Base-by-base conservation (phyloP, 2,329 filamentous ascomycete genomes). In the Venturia effusa region DNA sequence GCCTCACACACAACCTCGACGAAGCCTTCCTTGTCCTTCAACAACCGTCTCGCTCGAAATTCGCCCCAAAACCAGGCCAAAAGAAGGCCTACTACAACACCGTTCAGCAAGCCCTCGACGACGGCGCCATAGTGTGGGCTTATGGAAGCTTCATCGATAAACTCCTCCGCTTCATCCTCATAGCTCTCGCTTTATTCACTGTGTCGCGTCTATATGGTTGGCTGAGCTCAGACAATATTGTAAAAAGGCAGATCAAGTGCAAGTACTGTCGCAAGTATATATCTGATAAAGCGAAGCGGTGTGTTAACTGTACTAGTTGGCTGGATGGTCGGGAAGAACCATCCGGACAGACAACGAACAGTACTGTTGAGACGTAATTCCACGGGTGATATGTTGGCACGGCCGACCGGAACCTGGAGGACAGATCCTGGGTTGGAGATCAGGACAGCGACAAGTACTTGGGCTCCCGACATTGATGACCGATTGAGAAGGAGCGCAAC, bases 131-230 rank as follows among this genome's bases (percentile, higher is more conserved):
- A 0, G 83, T 90, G 24, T 64, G 63, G 63, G 86, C 87, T 0
- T 90, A 88, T 67, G 88, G 88, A 81, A 86, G 78, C 0, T 90
- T 89, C 66, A 67, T 88, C 60, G 85, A 85, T 69, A 84, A 86
- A 63, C 68, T 86, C 1, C 77, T 90, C 63, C 84, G 86, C 63
- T 90, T 91, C 66, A 51, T 86, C 30, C 82, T 85, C 62, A 78
- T 90, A 4, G 88, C 87, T 2, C 60, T 89, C 19, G 81, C 83
- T 15, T 76, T 90, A 11, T 91, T 89, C 71, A 75, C 78, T 0
- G 78, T 90, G 34, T 87, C 86, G 1, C 79, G 80, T 61, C 54
- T 83, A 45, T 90, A 89, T 71, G 84, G 85, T 68, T 79, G 78
- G 66, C 70, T 84, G 13, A 84, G 82, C 15, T 78, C 81, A 13